Percentiles rank a stretch among this genome's conserved stretches.
Conservation (phyloP, 768 basidiomycete species). For the Gautieria morchelliformis region DNA sequence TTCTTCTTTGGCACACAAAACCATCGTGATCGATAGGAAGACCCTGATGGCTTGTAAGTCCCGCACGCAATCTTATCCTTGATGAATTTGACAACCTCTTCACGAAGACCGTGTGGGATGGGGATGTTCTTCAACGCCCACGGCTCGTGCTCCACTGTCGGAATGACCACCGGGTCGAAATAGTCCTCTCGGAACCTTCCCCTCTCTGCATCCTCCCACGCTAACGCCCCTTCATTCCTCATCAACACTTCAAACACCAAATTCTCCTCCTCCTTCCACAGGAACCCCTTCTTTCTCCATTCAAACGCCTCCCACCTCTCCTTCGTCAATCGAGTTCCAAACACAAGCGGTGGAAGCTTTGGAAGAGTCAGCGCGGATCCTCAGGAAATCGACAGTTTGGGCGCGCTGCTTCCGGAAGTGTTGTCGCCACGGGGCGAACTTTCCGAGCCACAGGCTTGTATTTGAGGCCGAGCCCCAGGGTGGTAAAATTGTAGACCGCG, state of each 20-base stretch:
- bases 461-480: neutral
- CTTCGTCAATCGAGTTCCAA: constrained; percentile 10
- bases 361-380: constrained; percentile 6
- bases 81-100: constrained; percentile 23
- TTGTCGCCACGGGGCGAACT: constrained; percentile 19
- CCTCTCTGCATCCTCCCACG: constrained; percentile 10
- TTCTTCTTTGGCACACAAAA: constrained; percentile 33
- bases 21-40: constrained; percentile 28
- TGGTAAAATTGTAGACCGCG: neutral
- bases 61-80: constrained; percentile 25
- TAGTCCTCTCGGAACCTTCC: constrained; percentile 18
- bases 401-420: constrained; percentile 15
- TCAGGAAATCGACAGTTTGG: constrained; percentile 12
- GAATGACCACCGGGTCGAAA: constrained; percentile 23
- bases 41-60: constrained; percentile 27
- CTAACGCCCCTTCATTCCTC: constrained; percentile 7
- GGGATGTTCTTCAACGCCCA: constrained; percentile 27
- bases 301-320: constrained; percentile 12
- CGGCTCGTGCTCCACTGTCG: constrained; percentile 26
- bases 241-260: constrained; percentile 26
- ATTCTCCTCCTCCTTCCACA: constrained; percentile 23
- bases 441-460: constrained; percentile 23
- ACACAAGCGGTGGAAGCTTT: constrained; percentile 8
- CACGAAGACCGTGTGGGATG: constrained; percentile 25
- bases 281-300: constrained; percentile 16